phyloP scores from a whole-genome alignment of 495 filamentous ascomycete species.

The Xylaria longipes region DNA sequence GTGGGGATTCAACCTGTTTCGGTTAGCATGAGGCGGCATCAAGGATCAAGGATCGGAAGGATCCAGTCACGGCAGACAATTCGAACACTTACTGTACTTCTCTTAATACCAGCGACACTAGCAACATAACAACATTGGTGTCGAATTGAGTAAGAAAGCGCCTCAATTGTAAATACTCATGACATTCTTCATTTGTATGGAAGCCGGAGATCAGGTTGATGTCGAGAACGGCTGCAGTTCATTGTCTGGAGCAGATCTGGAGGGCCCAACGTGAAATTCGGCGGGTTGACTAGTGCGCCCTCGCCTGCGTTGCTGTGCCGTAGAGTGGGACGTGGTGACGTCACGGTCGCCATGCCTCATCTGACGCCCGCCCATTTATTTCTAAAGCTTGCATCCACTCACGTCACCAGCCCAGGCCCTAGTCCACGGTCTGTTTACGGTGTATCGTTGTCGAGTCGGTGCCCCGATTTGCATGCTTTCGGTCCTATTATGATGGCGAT shows the following conservation, averaged over 20 bases:
- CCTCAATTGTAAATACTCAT: neutral
- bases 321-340: neutral
- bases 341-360: constrained; percentile 18
- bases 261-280: too few species aligned
- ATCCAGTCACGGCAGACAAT: neutral
- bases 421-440: neutral
- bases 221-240: neutral
- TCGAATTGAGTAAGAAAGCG: neutral
- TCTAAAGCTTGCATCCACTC: constrained; percentile 9
- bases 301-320: neutral
- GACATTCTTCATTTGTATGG: too few species aligned
- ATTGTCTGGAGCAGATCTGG: too few species aligned
- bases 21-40: neutral
- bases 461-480: neutral
- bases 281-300: neutral
- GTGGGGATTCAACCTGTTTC: neutral
- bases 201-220: neutral
- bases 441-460: neutral
- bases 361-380: constrained; percentile 19
- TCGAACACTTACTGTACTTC: neutral
- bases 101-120: neutral
- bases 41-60: neutral
- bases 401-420: constrained; percentile 13
- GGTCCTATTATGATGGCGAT: constrained; percentile 20
- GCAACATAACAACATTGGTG: neutral